Percentiles rank a stretch among this genome's conserved stretches.
Conservation (phyloP, 2,329 filamentous ascomycete species). For the Hymenoscyphus linearis region DNA sequence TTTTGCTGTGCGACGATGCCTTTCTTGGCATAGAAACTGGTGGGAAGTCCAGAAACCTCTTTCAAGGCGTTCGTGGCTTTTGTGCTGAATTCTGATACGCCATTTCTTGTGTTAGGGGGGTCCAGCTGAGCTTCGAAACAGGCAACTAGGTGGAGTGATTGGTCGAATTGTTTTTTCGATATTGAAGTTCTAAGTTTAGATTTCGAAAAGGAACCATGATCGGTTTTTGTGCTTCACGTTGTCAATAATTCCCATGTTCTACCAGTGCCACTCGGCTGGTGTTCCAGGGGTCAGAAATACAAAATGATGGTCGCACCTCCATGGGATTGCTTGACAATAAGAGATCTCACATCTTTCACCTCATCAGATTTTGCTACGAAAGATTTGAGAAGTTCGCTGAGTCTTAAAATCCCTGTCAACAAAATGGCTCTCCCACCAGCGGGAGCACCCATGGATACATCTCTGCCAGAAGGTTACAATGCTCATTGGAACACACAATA, state of each 20-base stretch:
- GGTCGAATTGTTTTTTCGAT: neutral
- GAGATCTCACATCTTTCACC: neutral
- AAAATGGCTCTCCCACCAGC: constrained; percentile 6
- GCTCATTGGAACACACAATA: constrained; percentile 14
- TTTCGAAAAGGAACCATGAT: neutral
- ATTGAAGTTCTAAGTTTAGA: neutral
- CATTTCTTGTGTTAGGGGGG: neutral
- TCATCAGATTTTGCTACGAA: neutral
- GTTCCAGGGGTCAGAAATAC: neutral
- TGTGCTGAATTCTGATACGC: neutral
- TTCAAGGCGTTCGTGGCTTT: neutral
- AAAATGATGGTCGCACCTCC: neutral
- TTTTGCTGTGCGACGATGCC: neutral
- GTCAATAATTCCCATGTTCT: neutral
- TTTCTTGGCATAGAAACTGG: neutral
- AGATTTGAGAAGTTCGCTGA: neutral
- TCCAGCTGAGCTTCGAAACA: neutral
- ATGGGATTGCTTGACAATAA: neutral
- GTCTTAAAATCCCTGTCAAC: neutral
- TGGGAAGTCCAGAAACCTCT: neutral
- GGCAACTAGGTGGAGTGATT: neutral
- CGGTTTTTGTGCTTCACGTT: neutral
- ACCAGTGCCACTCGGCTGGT: neutral
- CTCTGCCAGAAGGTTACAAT: constrained; percentile 12
- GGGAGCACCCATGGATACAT: constrained; percentile 2